phyloP scores from a whole-genome alignment of 1,284 basidiomycete species.

The Termitomyces sp. region DNA sequence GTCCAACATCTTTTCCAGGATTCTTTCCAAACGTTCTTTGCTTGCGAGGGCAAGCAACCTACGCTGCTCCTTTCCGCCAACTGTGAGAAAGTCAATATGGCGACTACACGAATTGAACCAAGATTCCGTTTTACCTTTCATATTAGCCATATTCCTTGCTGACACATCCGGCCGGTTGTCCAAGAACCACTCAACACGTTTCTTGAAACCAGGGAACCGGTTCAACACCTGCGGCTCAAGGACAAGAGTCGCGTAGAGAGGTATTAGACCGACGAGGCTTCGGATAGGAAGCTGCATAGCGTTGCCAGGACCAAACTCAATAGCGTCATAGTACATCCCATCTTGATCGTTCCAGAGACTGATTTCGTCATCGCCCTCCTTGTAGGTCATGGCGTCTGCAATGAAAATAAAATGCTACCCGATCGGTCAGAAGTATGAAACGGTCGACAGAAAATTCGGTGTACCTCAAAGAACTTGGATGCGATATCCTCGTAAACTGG shows the following conservation, averaged over 20 bases:
- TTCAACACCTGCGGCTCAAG: slow-evolving; percentile 88
- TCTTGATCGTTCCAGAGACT: slow-evolving; percentile 96
- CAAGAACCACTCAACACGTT: slow-evolving; percentile 98
- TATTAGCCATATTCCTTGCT: slow-evolving; percentile 93
- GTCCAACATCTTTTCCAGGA: slow-evolving; percentile 95
- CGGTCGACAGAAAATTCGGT: slow-evolving; percentile 12
- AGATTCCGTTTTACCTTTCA: slow-evolving; percentile 60
- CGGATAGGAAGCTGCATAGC: slow-evolving; percentile 88
- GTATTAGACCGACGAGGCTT: slow-evolving; percentile 92
- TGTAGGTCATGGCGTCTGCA: slow-evolving; percentile 95
- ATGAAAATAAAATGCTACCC: slow-evolving; percentile 93
- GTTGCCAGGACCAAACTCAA: slow-evolving; percentile 82
- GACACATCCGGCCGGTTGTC: slow-evolving; percentile 87
- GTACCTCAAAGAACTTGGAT: slow-evolving; percentile 94
- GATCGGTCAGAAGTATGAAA: background rate
- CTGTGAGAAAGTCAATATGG: slow-evolving; percentile 32
- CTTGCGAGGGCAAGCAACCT: slow-evolving; percentile 85
- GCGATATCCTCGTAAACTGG: slow-evolving; percentile 98
- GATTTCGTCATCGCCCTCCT: slow-evolving; percentile 67
- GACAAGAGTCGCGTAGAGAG: slow-evolving; percentile 91
- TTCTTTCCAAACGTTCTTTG: slow-evolving; percentile 84
- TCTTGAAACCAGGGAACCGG: slow-evolving; percentile 95
- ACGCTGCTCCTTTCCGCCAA: slow-evolving; percentile 79
- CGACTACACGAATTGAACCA: background rate
- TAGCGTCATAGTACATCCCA: slow-evolving; percentile 98